These are phyloP conservation scores for Scheffersomyces parashehatae DNA, from an alignment of 1,139 yeast species.

Conservation along the genomic window DNA sequence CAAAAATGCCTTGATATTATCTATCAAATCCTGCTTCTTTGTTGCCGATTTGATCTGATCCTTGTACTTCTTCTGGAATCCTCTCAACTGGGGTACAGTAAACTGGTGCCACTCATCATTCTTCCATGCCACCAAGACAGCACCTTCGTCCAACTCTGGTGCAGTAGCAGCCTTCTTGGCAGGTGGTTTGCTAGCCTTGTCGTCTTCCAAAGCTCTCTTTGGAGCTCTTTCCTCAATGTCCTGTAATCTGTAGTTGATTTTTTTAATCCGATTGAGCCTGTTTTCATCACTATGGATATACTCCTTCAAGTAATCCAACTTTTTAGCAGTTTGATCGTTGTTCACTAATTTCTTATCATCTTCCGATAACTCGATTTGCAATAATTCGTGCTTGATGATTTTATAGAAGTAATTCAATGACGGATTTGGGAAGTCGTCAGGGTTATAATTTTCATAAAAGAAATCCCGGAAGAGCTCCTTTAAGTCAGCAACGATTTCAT, in stretches of 20 bases:
- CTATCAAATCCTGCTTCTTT: constrained; percentile 44
- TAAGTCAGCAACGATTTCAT: constrained; percentile 18
- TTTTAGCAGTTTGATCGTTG: constrained; percentile 18
- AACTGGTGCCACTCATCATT: constrained; percentile 32
- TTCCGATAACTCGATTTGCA: constrained; percentile 56
- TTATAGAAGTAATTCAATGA: constrained; percentile 65
- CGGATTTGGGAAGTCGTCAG: constrained; percentile 66
- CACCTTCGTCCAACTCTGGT: constrained; percentile 32
- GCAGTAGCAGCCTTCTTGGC: constrained; percentile 20
- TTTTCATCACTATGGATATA: constrained; percentile 4
- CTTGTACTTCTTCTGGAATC: constrained; percentile 35
- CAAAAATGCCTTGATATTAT: constrained; percentile 33
- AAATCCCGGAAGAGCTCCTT: constrained; percentile 41
- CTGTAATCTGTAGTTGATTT: constrained; percentile 16
- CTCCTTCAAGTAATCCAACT: constrained; percentile 13
- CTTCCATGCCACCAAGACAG: constrained; percentile 42
- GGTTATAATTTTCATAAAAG: constrained; percentile 50
- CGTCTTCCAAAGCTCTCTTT: constrained; percentile 14
- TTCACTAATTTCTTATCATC: constrained; percentile 21
- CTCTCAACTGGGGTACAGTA: constrained; percentile 41
- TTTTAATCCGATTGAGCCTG: constrained; percentile 10
- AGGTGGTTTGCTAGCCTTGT: constrained; percentile 4
- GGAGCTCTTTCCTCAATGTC: constrained; percentile 10
- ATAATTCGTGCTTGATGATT: constrained; percentile 62
- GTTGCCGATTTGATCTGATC: constrained; percentile 33